Conservation (phyloP, 2,329 filamentous ascomycete genomes). For the Epichloe brachyelytri region DNA sequence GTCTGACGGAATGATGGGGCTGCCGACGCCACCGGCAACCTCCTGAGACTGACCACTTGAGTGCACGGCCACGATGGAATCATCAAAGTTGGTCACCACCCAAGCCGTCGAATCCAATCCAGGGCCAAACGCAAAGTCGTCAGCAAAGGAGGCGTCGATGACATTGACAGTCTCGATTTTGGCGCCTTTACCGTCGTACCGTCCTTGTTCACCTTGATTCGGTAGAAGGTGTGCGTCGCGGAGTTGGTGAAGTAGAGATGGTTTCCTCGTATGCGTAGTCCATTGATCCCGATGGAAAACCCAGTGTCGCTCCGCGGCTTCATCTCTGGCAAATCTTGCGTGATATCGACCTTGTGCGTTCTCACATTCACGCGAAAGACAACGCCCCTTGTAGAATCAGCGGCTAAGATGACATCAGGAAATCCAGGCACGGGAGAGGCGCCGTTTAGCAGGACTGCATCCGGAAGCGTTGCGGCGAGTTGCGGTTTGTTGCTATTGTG, state of each 20-base stretch:
- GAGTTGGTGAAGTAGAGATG: constrained; percentile 36
- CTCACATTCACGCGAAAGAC: constrained; percentile 14
- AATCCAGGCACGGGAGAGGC: not conserved
- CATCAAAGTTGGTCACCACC: constrained; percentile 8
- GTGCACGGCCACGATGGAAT: constrained; percentile 4
- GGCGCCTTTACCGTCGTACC: not conserved
- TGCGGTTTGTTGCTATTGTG: not conserved
- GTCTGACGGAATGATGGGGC: not conserved
- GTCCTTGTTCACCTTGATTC: constrained; percentile 7
- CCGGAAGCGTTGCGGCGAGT: not conserved
- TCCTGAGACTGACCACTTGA: not conserved
- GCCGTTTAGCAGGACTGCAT: not conserved
- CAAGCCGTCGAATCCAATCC: constrained; percentile 5
- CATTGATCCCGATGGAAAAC: constrained; percentile 18
- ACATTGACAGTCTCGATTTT: constrained; percentile 7
- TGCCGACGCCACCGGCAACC: not conserved
- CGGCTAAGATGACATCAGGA: not conserved
- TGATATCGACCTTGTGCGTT: constrained; percentile 9
- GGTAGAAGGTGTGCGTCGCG: constrained; percentile 17
- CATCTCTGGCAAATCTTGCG: constrained; percentile 12
- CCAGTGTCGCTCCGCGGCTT: constrained; percentile 29
- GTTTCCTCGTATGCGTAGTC: constrained; percentile 28
- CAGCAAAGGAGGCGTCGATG: constrained; percentile 6
- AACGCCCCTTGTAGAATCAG: constrained; percentile 14
- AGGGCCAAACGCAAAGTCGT: constrained; percentile 11